These are phyloP conservation scores for Actinomortierella ambigua DNA, from an alignment of 371 early-diverging fungal genomes.

Conservation along the genomic window DNA sequence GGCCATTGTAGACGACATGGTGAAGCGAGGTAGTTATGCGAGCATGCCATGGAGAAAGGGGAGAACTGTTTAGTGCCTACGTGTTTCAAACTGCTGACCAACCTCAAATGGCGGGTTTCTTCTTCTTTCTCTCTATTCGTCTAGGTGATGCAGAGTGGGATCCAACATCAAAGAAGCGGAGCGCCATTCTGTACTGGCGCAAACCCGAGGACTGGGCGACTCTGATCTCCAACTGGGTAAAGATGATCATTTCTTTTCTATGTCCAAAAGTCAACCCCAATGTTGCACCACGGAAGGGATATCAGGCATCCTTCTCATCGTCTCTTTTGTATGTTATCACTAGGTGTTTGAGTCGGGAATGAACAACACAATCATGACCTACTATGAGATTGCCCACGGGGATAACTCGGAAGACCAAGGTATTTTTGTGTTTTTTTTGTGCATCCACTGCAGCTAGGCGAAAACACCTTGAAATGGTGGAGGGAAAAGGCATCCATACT, in stretches of 20 bases:
- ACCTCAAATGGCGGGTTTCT: neutral
- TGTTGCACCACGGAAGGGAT: neutral
- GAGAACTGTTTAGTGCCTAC: too few relatives aligned
- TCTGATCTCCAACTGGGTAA: constrained; percentile 82
- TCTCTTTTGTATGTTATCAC: neutral
- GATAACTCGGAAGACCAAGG: constrained; percentile 77
- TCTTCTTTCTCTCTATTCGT: neutral
- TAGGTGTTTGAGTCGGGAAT: constrained; percentile 75
- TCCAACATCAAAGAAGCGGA: constrained; percentile 52
- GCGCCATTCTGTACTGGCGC: constrained; percentile 82
- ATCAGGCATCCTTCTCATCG: neutral
- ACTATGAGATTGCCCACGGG: constrained; percentile 84
- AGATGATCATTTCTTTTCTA: constrained; percentile 2
- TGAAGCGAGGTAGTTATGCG: constrained; percentile 74
- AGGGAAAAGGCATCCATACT: too few relatives aligned
- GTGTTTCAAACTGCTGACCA: too few relatives aligned
- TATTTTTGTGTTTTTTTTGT: constrained; percentile 27
- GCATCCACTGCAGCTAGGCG: neutral
- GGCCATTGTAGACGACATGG: constrained; percentile 76
- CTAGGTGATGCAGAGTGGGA: constrained; percentile 82
- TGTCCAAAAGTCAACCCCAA: neutral
- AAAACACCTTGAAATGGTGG: neutral
- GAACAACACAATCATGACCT: constrained; percentile 81
- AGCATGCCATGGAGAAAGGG: too few relatives aligned
- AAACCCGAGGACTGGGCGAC: constrained; percentile 91